Percentiles rank a stretch among this genome's conserved stretches.
phyloP scores from a whole-genome alignment of 208 protist species.

The Polymyxa betae region DNA sequence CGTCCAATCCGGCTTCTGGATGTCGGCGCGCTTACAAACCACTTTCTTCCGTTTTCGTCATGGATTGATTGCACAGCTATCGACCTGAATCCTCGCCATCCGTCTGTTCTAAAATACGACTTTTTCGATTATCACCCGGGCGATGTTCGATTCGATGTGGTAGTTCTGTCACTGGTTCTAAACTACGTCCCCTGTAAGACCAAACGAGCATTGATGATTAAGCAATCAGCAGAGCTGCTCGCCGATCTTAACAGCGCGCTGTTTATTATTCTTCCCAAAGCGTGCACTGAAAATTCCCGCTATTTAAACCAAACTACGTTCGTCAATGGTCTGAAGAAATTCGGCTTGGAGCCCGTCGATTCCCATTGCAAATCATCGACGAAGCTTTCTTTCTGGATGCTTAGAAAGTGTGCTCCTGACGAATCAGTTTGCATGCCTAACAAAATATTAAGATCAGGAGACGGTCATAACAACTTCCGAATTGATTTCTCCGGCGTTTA shows the following conservation, averaged over 20 bases:
- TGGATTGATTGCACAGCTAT: conserved; percentile 34
- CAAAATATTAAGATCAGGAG: background rate
- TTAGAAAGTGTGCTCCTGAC: background rate
- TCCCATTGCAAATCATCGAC: background rate
- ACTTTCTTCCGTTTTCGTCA: background rate
- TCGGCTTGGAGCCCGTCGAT: background rate
- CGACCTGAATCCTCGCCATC: conserved; percentile 23
- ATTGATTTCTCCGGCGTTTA: background rate
- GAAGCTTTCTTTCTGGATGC: background rate
- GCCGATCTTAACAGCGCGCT: background rate
- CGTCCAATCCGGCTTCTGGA: background rate
- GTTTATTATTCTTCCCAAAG: conserved; percentile 18
- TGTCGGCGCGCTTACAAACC: conserved; percentile 20
- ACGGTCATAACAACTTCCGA: background rate
- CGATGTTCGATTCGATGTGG: conserved; percentile 28
- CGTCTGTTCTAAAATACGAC: background rate
- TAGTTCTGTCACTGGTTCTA: background rate
- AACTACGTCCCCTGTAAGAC: background rate
- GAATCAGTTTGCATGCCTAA: background rate
- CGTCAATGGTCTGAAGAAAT: background rate
- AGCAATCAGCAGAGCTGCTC: background rate
- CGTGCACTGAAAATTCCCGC: background rate
- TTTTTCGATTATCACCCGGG: conserved; percentile 1
- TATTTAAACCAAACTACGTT: background rate
- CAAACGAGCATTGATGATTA: background rate